Conservation (phyloP, 495 filamentous ascomycete genomes). For the Podospora conica region DNA sequence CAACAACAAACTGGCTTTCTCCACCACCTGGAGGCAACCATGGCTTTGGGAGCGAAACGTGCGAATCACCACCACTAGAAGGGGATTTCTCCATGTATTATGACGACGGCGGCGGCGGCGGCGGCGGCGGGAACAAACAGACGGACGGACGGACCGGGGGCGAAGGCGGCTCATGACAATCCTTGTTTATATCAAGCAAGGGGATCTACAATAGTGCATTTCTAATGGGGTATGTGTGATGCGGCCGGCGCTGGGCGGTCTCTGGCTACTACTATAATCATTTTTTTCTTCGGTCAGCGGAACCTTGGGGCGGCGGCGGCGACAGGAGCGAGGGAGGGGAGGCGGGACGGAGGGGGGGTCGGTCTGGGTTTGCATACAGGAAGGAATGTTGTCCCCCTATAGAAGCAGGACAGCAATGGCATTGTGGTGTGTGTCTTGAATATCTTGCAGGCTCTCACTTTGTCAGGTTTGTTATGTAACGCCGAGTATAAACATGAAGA, state of each 20-base stretch:
- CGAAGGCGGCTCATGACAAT: slow-evolving; percentile 19
- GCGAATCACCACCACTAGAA: no score
- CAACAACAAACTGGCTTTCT: no score
- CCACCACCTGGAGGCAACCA: no score
- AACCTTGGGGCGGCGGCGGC: slow-evolving; percentile 6
- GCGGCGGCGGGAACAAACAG: no score
- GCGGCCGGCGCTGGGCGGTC: slow-evolving; percentile 8
- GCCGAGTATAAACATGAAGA: no score
- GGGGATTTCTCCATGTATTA: slow-evolving; percentile 15
- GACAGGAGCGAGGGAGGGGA: not conserved
- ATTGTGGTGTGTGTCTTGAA: not conserved
- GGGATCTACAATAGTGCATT: slow-evolving; percentile 13
- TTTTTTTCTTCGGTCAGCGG: slow-evolving; percentile 11
- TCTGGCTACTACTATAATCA: slow-evolving; percentile 15
- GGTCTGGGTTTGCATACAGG: not conserved
- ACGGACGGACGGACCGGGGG: no score
- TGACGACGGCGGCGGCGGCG: no score
- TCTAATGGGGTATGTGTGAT: slow-evolving; percentile 12
- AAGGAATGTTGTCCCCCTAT: not conserved
- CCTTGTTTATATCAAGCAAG: no score
- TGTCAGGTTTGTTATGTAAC: no score
- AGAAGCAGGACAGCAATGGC: not conserved
- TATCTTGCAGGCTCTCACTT: no score
- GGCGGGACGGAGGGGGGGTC: not conserved
- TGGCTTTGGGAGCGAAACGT: not conserved